A percentile compares a stretch with the other conserved stretches of the same genome.
phyloP scores from a whole-genome alignment of 1,284 basidiomycete species.

The Cystobasidiaceae sp. region DNA sequence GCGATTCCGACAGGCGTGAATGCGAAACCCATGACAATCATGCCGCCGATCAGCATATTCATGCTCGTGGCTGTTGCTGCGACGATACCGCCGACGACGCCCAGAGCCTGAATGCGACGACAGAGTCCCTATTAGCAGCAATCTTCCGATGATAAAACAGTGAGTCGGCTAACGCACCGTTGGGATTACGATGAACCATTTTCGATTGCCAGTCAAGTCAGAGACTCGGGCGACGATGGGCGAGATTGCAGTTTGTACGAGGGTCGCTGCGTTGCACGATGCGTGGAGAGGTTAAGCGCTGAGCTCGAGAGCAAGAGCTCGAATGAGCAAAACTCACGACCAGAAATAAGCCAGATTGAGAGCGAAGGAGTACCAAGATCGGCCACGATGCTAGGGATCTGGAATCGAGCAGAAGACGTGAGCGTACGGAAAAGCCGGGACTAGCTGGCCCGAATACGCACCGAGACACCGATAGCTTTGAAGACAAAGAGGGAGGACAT shows the following conservation, averaged over 20 bases:
- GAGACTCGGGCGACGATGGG: background rate
- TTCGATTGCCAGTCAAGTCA: background rate
- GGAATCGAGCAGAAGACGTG: background rate
- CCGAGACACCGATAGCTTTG: background rate
- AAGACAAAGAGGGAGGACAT: background rate
- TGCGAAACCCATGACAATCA: background rate
- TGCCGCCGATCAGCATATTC: background rate
- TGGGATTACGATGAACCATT: background rate
- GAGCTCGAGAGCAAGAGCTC: background rate
- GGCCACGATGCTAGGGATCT: background rate
- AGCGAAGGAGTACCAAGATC: background rate
- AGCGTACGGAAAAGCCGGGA: background rate
- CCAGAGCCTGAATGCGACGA: background rate
- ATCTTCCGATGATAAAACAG: background rate
- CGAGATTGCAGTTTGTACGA: background rate
- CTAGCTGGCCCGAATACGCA: background rate
- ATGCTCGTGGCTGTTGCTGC: background rate
- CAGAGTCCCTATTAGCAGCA: background rate
- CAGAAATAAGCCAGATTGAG: background rate
- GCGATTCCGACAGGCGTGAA: background rate
- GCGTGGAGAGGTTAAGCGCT: background rate
- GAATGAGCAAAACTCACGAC: background rate
- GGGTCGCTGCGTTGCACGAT: background rate
- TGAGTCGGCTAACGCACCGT: background rate
- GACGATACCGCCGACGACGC: background rate